Evolutionary conservation across 208 protist genomes (phyloP).

Genomic region (Leishmania martiniquensis): DNA sequence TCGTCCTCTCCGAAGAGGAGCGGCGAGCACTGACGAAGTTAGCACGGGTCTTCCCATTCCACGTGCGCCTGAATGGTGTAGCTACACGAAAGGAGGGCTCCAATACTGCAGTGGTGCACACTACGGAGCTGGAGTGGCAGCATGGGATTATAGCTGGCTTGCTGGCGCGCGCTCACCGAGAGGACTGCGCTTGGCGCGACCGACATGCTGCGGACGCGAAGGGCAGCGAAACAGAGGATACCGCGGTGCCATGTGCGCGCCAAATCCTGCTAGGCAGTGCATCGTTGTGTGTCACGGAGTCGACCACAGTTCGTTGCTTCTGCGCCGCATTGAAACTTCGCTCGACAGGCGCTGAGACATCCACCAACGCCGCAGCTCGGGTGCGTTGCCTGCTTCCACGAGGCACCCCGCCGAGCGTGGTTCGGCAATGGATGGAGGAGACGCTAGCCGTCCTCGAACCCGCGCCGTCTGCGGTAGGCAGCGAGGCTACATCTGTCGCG

Average conservation of each 20-base stretch:
- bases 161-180: constrained; percentile 22
- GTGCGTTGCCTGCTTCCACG: constrained; percentile 51
- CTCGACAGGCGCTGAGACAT: background rate
- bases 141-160: constrained; percentile 7
- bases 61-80: background rate
- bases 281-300: constrained; percentile 33
- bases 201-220: background rate
- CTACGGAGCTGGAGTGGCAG: constrained; percentile 14
- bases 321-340: constrained; percentile 41
- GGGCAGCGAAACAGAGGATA: background rate
- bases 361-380: constrained; percentile 2
- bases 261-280: constrained; percentile 36
- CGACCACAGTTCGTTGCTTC: constrained; percentile 40
- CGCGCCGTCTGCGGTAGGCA: background rate
- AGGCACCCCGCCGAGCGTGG: constrained; percentile 44
- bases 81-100: background rate
- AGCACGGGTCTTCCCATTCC: constrained; percentile 18
- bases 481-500: background rate
- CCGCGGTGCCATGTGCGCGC: background rate
- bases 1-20: constrained; percentile 24
- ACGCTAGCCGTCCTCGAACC: background rate
- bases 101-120: background rate
- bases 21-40: constrained; percentile 18
- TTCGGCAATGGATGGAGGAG: constrained; percentile 18
- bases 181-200: constrained; percentile 29